Conservation (phyloP, 805 yeast genomes). For the Nakazawaea anatomiae region DNA sequence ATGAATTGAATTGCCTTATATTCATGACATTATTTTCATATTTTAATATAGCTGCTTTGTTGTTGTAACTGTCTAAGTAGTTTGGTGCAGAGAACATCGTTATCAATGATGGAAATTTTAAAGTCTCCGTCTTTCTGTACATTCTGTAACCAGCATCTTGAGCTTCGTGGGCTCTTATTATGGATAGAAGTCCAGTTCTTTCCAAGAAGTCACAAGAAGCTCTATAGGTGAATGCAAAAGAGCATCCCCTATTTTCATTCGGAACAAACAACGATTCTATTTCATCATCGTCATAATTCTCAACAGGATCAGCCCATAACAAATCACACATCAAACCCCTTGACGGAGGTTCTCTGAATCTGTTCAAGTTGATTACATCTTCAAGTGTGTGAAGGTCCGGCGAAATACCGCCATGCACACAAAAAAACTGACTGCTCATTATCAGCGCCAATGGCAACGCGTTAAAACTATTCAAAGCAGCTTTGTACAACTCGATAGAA, state of each 20-base stretch:
- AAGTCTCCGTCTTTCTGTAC: constrained; percentile 76
- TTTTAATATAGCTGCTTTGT: constrained; percentile 91
- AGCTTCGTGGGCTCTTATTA: constrained; percentile 95
- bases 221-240: constrained; percentile 79
- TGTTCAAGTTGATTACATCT: constrained; percentile 62
- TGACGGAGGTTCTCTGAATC: constrained; percentile 92
- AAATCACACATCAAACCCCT: constrained; percentile 91
- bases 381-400: constrained; percentile 71
- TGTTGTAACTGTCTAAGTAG: constrained; percentile 85
- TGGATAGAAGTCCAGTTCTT: constrained; percentile 70
- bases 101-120: constrained; percentile 85
- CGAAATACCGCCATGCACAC: constrained; percentile 95
- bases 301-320: constrained; percentile 96
- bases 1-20: constrained; percentile 86
- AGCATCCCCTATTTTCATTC: constrained; percentile 84
- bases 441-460: constrained; percentile 88
- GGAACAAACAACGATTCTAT: constrained; percentile 42
- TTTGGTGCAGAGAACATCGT: constrained; percentile 96
- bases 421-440: constrained; percentile 89
- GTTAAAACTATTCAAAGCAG: constrained; percentile 72
- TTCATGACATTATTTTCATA: constrained; percentile 92
- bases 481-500: constrained; percentile 56
- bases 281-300: constrained; percentile 62
- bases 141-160: constrained; percentile 96
- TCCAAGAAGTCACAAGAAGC: constrained; percentile 79